Evolutionary conservation across 371 early-diverging fungal genomes (phyloP).

Genomic region (Homolaphlyctis polyrhiza): DNA sequence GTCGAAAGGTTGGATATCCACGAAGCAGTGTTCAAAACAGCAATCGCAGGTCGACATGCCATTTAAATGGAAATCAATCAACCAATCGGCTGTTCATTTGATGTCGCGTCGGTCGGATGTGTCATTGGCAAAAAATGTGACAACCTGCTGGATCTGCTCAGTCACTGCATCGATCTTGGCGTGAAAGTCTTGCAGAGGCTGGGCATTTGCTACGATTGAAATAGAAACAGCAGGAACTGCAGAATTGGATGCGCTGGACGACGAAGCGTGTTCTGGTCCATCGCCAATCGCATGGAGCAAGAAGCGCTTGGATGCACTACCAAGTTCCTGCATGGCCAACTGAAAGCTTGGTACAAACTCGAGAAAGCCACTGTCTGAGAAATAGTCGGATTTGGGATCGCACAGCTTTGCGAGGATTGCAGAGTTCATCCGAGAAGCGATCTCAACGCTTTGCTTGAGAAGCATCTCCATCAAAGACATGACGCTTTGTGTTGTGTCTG

Average conservation of each 20-base stretch:
- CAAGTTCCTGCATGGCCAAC: background rate
- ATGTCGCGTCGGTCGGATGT: too few relatives aligned
- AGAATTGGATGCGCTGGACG: too few relatives aligned
- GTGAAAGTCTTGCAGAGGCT: background rate
- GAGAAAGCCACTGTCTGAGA: background rate
- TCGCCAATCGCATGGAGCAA: background rate
- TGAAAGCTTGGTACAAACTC: background rate
- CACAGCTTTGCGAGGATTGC: background rate
- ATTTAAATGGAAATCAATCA: background rate
- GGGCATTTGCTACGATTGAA: background rate
- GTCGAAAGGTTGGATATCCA: too few relatives aligned
- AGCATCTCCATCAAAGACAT: background rate
- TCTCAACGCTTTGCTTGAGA: slow-evolving; percentile 1
- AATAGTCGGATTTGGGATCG: background rate
- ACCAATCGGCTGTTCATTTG: background rate
- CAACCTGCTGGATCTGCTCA: background rate
- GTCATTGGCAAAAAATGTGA: background rate
- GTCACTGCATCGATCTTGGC: background rate
- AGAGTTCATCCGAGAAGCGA: background rate
- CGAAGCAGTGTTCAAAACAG: too few relatives aligned
- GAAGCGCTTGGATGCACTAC: background rate
- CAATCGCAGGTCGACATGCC: too few relatives aligned
- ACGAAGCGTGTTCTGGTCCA: too few relatives aligned
- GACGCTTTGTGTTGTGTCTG: background rate
- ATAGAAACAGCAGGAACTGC: too few relatives aligned